These are phyloP conservation scores for Oryza glumipatula DNA, from an alignment of 176 grass and related monocot genomes.

Conservation along the genomic window DNA sequence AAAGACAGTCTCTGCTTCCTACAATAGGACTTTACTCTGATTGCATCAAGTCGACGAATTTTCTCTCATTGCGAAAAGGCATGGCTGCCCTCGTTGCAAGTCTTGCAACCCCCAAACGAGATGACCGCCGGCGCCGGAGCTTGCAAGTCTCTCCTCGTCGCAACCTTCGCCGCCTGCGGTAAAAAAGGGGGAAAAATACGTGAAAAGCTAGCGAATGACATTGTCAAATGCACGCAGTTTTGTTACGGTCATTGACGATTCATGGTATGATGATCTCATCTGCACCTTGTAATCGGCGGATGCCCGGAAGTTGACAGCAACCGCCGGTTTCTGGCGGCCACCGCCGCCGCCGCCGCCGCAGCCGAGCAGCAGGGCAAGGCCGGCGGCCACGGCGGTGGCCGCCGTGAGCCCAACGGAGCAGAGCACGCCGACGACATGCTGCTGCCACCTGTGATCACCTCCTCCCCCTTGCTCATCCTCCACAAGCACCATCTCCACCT, in stretches of 20 bases:
- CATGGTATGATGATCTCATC: background rate
- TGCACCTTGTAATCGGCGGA: background rate
- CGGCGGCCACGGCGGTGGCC: background rate
- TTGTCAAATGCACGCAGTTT: too few species aligned
- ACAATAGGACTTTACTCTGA: too few species aligned
- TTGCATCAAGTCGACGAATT: too few species aligned
- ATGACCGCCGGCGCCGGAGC: background rate
- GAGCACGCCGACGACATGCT: conserved; percentile 25
- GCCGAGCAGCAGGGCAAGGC: background rate
- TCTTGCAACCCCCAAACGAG: too few species aligned
- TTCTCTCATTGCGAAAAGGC: too few species aligned
- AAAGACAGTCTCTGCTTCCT: too few species aligned
- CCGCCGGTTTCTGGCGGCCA: background rate
- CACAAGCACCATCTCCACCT: background rate
- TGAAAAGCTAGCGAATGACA: too few species aligned
- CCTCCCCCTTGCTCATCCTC: background rate
- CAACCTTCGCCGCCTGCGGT: background rate
- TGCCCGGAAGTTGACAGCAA: background rate
- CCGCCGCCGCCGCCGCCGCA: too few species aligned
- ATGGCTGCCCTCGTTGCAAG: too few species aligned
- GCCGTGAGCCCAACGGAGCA: background rate
- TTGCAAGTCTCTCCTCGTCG: background rate
- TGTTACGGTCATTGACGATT: background rate
- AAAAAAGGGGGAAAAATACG: background rate
- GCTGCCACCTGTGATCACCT: conserved; percentile 10